These are phyloP conservation scores for Barnettozyma sucrosica DNA, from an alignment of 805 yeast genomes.

Conservation along the genomic window DNA sequence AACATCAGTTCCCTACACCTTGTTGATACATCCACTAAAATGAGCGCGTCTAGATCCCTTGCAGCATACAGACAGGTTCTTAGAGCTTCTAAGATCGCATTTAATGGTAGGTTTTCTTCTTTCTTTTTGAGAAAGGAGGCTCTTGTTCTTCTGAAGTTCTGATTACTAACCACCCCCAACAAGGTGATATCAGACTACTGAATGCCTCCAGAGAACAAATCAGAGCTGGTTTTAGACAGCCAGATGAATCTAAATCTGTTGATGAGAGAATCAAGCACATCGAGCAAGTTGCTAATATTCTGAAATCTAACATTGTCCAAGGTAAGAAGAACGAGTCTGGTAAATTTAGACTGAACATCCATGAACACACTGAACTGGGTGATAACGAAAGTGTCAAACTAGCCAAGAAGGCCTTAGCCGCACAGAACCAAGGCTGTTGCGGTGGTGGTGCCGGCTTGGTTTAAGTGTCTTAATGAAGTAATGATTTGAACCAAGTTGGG, in stretches of 20 bases:
- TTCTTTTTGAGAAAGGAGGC: background rate
- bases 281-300: slow-evolving; percentile 64
- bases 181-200: slow-evolving; percentile 37
- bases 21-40: background rate
- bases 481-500: background rate
- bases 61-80: slow-evolving; percentile 61
- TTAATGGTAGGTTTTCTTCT: slow-evolving; percentile 30
- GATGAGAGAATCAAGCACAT: slow-evolving; percentile 50
- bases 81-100: slow-evolving; percentile 60
- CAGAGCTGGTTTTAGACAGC: slow-evolving; percentile 44
- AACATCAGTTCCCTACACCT: background rate
- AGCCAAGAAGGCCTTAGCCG: slow-evolving; percentile 38
- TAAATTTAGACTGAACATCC: slow-evolving; percentile 59
- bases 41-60: slow-evolving; percentile 27
- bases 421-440: slow-evolving; percentile 53
- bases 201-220: slow-evolving; percentile 56
- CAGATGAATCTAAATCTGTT: slow-evolving; percentile 43
- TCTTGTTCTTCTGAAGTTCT: background rate
- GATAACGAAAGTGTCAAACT: slow-evolving; percentile 77
- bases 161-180: slow-evolving; percentile 14
- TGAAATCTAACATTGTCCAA: slow-evolving; percentile 80
- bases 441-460: slow-evolving; percentile 37
- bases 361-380: slow-evolving; percentile 79
- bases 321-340: slow-evolving; percentile 48
- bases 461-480: slow-evolving; percentile 1